Conservation (phyloP, 225 moss, liverwort and hornwort genomes). For the Bryum argenteum region DNA sequence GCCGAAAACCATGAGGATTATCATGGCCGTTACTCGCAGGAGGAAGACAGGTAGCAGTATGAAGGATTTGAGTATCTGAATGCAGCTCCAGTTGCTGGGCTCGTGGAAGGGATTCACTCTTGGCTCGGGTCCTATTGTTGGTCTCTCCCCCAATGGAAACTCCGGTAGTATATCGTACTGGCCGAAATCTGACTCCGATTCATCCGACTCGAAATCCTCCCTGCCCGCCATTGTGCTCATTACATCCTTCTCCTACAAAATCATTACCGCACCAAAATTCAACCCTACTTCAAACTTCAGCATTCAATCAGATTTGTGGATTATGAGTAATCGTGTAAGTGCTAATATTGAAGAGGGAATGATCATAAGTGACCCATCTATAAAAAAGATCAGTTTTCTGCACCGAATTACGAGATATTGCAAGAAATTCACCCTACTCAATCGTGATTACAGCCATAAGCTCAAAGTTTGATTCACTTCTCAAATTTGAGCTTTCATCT, state of each 20-base stretch:
- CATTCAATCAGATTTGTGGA: too few relatives aligned
- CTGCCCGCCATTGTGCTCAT: slow-evolving; percentile 29
- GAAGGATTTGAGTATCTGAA: slow-evolving; percentile 48
- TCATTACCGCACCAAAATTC: not conserved
- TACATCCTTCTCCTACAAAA: slow-evolving; percentile 16
- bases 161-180: not conserved
- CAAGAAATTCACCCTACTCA: too few relatives aligned
- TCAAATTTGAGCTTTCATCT: too few relatives aligned
- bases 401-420: too few relatives aligned
- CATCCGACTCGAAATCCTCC: slow-evolving; percentile 2
- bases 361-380: too few relatives aligned
- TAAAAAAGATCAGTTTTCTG: too few relatives aligned
- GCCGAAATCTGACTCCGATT: slow-evolving; percentile 8
- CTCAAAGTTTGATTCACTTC: too few relatives aligned
- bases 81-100: slow-evolving; percentile 34
- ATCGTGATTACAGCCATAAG: too few relatives aligned
- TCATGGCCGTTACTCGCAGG: slow-evolving; percentile 43
- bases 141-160: slow-evolving; percentile 54
- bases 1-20: slow-evolving; percentile 46
- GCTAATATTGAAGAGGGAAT: too few relatives aligned
- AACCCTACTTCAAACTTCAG: too few relatives aligned
- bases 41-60: slow-evolving; percentile 54
- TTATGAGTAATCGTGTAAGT: too few relatives aligned
- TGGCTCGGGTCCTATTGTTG: slow-evolving; percentile 47
- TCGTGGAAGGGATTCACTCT: slow-evolving; percentile 62